Conservation (phyloP, 2,329 filamentous ascomycete species). For the Colletotrichum horii region DNA sequence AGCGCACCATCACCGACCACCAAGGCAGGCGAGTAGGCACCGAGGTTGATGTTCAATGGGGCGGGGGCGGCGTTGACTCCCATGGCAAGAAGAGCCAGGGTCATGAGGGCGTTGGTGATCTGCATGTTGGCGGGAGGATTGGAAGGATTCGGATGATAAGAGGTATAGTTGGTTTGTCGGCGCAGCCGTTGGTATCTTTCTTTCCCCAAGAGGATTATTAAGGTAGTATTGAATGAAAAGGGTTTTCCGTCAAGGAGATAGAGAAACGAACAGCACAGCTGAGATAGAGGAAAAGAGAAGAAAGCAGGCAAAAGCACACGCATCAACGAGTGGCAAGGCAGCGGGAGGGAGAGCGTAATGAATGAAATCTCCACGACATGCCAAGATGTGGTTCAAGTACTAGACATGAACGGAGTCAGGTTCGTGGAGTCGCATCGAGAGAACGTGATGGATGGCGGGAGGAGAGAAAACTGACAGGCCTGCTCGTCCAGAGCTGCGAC, state of each 20-base stretch:
- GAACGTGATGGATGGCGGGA: not conserved
- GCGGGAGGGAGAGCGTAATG: slow-evolving; percentile 5
- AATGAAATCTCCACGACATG: slow-evolving; percentile 4
- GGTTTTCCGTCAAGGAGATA: not conserved
- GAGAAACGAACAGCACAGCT: slow-evolving; percentile 16
- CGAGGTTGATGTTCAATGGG: slow-evolving; percentile 38
- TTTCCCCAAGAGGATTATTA: slow-evolving; percentile 10
- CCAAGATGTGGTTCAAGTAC: slow-evolving; percentile 8
- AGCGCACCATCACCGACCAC: slow-evolving; percentile 48
- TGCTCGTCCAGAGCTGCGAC: not conserved
- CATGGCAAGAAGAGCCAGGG: slow-evolving; percentile 30
- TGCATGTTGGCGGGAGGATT: not conserved
- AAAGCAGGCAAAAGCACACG: slow-evolving; percentile 1
- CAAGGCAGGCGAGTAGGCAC: slow-evolving; percentile 38
- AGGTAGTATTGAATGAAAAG: not conserved
- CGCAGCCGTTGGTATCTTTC: slow-evolving; percentile 9
- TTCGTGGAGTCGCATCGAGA: not conserved
- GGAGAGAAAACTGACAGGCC: not conserved
- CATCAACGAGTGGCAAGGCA: slow-evolving; percentile 12
- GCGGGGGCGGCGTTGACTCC: slow-evolving; percentile 32
- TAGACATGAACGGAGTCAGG: not conserved
- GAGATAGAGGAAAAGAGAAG: not conserved
- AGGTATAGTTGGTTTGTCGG: not conserved
- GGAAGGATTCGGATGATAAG: not conserved
- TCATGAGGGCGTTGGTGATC: slow-evolving; percentile 14